Evolutionary conservation across 2,329 filamentous ascomycete species (phyloP), one percentile per base, ranked within the genome.

Genomic region (Stemphylium beticola): DNA sequence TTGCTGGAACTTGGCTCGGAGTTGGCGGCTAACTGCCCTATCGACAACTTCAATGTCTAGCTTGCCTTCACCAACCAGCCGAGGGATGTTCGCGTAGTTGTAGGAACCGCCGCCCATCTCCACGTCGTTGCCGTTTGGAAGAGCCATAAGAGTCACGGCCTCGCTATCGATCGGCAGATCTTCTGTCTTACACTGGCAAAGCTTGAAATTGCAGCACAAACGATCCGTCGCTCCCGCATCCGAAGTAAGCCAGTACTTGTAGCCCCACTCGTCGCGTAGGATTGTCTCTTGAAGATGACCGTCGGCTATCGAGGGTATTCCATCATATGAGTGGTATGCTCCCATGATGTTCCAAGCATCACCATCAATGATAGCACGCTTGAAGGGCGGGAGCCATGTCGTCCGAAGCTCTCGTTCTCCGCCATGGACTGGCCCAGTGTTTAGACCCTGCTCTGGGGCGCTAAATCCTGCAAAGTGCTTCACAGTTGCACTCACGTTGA

Each of bases 71-170:
- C 84, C 75, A 14, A 91, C 80, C 43, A 91, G 80, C 24, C 83
- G 78, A 5, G 88, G 86, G 46, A 92, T 90, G 32, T 80, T 83
- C 60, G 85, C 80, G 67, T 86, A 75, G 68, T 86, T 91, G 77
- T 85, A 91, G 17, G 85, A 87, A 17, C 89, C 89, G 34, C 89
- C 88, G 11, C 89, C 89, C 89, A 91, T 91, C 66, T 92, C 89
- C 11, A 89, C 82, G 62, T 91, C 89, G 44, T 86, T 88, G 3
- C 89, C 89, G 4, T 88, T 86, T 0, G 85, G 85, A 4, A 92
- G 80, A 8, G 85, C 82, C 62, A 83, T 82, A 43, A 85, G 76
- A 0, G 86, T 87, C 20, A 91, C 82, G 2, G 87, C 85, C 49
- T 87, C 83, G 46, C 83, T 84, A 64, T 91, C 88, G 37, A 88